Evolutionary conservation across 306 rosid genomes (phyloP).

Genomic region (Citrullus mucosospermus): DNA sequence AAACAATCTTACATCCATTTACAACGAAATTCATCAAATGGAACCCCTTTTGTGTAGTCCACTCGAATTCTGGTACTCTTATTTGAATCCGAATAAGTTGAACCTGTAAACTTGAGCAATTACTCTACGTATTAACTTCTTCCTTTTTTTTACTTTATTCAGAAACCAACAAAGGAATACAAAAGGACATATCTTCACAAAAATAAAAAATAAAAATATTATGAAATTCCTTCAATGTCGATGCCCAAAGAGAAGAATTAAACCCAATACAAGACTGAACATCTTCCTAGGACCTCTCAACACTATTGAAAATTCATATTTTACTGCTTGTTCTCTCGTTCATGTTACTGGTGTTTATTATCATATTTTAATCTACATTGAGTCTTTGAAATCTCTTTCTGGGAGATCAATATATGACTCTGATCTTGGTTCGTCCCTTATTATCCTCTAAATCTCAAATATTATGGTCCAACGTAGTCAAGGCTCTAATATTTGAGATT

Average conservation of each 20-base stretch:
- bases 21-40: conserved; percentile 70
- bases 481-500: too few species aligned
- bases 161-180: background rate
- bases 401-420: too few species aligned
- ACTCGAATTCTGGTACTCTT: conserved; percentile 67
- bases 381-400: too few species aligned
- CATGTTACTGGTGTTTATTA: too few species aligned
- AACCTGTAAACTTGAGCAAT: conserved; percentile 21
- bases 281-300: background rate
- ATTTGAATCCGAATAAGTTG: conserved; percentile 60
- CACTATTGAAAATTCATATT: too few species aligned
- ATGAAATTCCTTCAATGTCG: too few species aligned
- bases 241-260: background rate
- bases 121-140: background rate
- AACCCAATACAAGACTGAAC: background rate
- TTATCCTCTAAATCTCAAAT: too few species aligned
- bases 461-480: too few species aligned
- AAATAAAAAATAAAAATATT: background rate
- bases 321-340: too few species aligned
- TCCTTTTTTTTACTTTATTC: background rate
- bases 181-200: background rate
- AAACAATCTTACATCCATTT: conserved; percentile 43
- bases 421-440: too few species aligned
- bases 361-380: too few species aligned
- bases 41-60: conserved; percentile 78